Base-by-base conservation (phyloP, 2,329 filamentous ascomycete species). In the Fusarium oligoseptatum region DNA sequence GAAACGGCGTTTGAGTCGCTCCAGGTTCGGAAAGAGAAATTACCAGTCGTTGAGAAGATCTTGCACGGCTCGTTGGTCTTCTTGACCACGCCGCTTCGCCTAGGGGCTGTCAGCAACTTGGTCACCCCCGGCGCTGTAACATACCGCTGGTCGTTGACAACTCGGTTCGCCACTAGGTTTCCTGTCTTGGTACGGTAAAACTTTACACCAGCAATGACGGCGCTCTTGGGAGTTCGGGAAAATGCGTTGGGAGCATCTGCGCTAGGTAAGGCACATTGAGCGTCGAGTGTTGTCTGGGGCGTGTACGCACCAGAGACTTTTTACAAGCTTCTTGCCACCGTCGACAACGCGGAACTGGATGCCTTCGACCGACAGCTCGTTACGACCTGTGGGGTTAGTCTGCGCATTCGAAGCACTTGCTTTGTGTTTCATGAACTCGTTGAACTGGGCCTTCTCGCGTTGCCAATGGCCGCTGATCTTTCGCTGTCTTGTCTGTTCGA, bases 121-220 rank as follows among this genome's bases (percentile, higher is more conserved):
- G 67, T 66, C 67, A 27, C 60, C 57, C 9, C 24, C 41, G 68
- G 56, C 62, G 68, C 75, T 65, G 67, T 34, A 60, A 88, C 91
- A 84, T 90, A 96, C 94, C 90, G 92, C 82, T 94, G 93, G 72
- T 92, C 91, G 81, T 92, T 92, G 69, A 96, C 89, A 66, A 95
- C 88, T 73, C 93, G 92, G 78, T 93, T 89, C 65, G 94, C 92
- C 79, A 95, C 93, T 29, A 98, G 89, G 77, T 97, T 98, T 71
- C 95, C 95, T 77, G 92, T 93, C 82, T 96, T 97, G 83, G 94
- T 97, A 75, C 95, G 90, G 78, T 94, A 89, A 81, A 97, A 98
- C 74, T 90, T 91, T 78, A 97, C 93, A 48, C 94, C 94, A 62
- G 93, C 94, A 70, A 97, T 86, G 7, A 87, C 85, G 45, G 92